These are phyloP conservation scores for Microglena sp. DNA, from an alignment of 139 green algal species.

Conservation along the genomic window DNA sequence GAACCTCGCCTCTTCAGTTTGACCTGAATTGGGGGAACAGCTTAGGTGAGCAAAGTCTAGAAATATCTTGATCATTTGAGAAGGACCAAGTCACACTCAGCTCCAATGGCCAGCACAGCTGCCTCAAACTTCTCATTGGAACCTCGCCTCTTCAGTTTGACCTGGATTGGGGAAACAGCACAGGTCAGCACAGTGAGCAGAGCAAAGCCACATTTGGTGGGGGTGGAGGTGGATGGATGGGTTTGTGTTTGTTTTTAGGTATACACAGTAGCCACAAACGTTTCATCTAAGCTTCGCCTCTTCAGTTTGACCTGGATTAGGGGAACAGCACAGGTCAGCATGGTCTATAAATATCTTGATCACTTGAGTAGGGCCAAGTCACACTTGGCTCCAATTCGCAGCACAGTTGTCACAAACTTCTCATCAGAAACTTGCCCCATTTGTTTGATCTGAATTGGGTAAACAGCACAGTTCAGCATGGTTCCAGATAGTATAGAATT, in stretches of 20 bases:
- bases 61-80: no score
- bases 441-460: slow-evolving; percentile 5
- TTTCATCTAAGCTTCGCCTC: slow-evolving; percentile 8
- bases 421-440: slow-evolving; percentile 6
- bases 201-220: background rate
- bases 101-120: slow-evolving; percentile 76
- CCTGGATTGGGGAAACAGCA: background rate
- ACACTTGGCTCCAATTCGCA: slow-evolving; percentile 85
- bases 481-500: no score
- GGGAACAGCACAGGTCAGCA: no score
- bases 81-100: slow-evolving; percentile 80
- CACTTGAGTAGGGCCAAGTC: slow-evolving; percentile 85
- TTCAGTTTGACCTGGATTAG: slow-evolving; percentile 16
- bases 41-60: no score
- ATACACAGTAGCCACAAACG: slow-evolving; percentile 1
- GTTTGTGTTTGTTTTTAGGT: background rate
- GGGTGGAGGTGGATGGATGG: background rate
- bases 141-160: slow-evolving; percentile 14
- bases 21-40: no score
- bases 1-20: no score
- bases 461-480: background rate
- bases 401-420: slow-evolving; percentile 75
- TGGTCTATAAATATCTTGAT: no score
- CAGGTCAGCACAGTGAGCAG: background rate
- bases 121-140: no score